Conservation (phyloP, 2,329 filamentous ascomycete species). For the Aspergillus niger region DNA sequence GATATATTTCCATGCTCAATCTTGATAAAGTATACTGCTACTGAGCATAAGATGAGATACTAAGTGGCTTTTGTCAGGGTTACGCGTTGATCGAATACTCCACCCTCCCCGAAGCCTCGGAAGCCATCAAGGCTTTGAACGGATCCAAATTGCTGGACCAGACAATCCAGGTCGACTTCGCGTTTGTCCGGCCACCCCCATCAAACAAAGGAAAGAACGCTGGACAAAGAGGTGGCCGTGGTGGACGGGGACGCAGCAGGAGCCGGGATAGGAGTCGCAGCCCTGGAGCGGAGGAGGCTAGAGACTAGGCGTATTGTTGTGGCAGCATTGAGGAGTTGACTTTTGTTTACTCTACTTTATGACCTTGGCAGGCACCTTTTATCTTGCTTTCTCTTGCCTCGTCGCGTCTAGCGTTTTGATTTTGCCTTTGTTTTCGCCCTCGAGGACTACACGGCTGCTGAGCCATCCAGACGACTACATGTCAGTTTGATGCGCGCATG, state of each 20-base stretch:
- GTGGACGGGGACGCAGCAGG: slow-evolving; percentile 44
- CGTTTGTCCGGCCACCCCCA: slow-evolving; percentile 64
- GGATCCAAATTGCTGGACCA: slow-evolving; percentile 65
- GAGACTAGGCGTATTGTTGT: slow-evolving; percentile 29
- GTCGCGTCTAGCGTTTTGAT: not conserved
- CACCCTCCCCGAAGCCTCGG: slow-evolving; percentile 63
- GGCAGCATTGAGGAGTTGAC: not conserved
- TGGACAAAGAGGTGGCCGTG: slow-evolving; percentile 45
- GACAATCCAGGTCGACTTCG: slow-evolving; percentile 66
- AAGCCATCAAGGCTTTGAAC: slow-evolving; percentile 63
- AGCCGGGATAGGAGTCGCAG: slow-evolving; percentile 51
- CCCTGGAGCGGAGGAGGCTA: slow-evolving; percentile 41
- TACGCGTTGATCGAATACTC: slow-evolving; percentile 68
- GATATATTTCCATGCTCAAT: not conserved
- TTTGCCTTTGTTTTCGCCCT: slow-evolving; percentile 1
- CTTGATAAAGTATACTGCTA: no score
- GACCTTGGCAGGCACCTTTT: slow-evolving; percentile 3
- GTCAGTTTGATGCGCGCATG: not conserved
- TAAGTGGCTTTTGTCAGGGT: slow-evolving; percentile 49
- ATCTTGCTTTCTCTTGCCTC: not conserved
- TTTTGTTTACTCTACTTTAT: slow-evolving; percentile 7
- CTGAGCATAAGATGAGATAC: not conserved
- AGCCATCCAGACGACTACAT: not conserved
- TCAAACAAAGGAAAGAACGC: slow-evolving; percentile 47
- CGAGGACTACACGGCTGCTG: not conserved